Base-by-base conservation (phyloP, 2,329 filamentous ascomycete genomes). In the Lojkania enalia region DNA sequence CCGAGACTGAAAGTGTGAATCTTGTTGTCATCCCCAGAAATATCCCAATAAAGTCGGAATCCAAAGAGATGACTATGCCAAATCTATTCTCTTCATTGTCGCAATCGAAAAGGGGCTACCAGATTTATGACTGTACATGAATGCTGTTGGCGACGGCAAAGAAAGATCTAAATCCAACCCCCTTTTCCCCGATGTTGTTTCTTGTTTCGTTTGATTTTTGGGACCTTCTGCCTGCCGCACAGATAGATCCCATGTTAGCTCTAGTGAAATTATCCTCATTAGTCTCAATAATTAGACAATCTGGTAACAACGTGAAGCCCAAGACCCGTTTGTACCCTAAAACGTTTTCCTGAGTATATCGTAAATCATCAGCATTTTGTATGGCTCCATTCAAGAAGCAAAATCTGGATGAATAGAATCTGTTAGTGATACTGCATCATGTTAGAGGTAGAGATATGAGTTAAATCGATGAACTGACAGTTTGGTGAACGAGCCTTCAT, bases 51-150 rank as follows among this genome's bases (percentile, higher is more conserved):
- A 33, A 42, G 3, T 54, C 35, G 31, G 59, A 48, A 39, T 63
- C 58, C 1, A 63, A 65, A 40, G 78, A 77, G 0, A 71, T 72
- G 1, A 80, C 71, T 77, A 81, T 81, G 1, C 77, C 78, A 25
- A 81, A 60, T 1, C 77, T 78, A 0, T 69, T 66, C 2, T 77
- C 72, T 0, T 69, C 73, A 16, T 21, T 37, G 1, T 39, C 43
- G 44, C 72, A 60, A n/a, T 60, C 33, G 35, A 72, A 73, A 2
- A 44, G 54, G 44, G 74, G 74, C 0, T 64, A 70, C 48, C 64
- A 73, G 1, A 58, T 18, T 1, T 64, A 66, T 0, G 72, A 74
- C 39, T 73, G 71, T 14, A 75, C 62, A n/a, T 65, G 57, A 7
- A 72, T 71, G 16, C 64, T 64, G 2, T 57, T 44, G 2, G 68